phyloP scores from a whole-genome alignment of 805 yeast genomes.

The Schizosaccharomyces japonicus region DNA sequence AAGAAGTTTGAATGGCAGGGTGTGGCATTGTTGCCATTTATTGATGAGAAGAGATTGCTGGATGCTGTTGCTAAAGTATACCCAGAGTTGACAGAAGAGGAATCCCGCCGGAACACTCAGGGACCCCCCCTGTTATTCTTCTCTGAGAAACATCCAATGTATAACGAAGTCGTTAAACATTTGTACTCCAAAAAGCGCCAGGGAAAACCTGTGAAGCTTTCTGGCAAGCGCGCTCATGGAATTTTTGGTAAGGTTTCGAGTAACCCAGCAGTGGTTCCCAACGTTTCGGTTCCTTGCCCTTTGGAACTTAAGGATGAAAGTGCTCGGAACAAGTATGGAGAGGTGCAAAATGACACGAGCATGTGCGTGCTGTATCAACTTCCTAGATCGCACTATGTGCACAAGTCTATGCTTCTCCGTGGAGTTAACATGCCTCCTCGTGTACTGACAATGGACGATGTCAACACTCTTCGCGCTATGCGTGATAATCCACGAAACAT shows the following conservation, averaged over 20 bases:
- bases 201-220: conserved; percentile 9
- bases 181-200: conserved; percentile 15
- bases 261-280: conserved; percentile 9
- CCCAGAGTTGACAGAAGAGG: conserved; percentile 38
- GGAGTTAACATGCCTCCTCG: conserved; percentile 46
- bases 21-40: conserved; percentile 69
- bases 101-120: conserved; percentile 40
- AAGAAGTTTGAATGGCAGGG: conserved; percentile 91
- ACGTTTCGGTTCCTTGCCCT: conserved; percentile 8
- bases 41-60: conserved; percentile 56
- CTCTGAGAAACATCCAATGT: conserved; percentile 35
- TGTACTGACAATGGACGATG: conserved; percentile 45
- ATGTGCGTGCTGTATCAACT: conserved; percentile 30
- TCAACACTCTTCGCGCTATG: conserved; percentile 25
- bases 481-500: not conserved
- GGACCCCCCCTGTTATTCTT: conserved; percentile 48
- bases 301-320: conserved; percentile 2
- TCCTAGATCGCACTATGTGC: conserved; percentile 30
- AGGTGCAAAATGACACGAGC: conserved; percentile 21
- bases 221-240: conserved; percentile 10
- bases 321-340: conserved; percentile 10
- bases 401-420: conserved; percentile 64
- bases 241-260: conserved; percentile 17
- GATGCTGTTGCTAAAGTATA: conserved; percentile 44
- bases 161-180: conserved; percentile 16